phyloP scores from a whole-genome alignment of 805 yeast genomes.

The Saturnispora zaruensis region DNA sequence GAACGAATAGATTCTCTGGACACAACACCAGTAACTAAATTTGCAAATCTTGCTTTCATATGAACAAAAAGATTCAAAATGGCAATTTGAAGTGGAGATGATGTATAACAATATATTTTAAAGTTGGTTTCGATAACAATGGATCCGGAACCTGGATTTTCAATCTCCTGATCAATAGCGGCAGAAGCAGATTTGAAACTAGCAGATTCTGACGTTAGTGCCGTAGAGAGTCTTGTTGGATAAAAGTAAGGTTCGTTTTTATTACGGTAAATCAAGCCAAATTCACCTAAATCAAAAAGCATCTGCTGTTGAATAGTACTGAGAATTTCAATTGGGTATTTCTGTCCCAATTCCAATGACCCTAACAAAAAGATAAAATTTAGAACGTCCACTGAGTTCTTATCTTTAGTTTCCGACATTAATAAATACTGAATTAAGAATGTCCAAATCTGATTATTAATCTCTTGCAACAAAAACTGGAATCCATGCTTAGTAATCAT shows the following conservation, averaged over 20 bases:
- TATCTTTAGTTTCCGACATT: conserved; percentile 71
- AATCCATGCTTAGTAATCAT: conserved; percentile 86
- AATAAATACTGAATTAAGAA: conserved; percentile 77
- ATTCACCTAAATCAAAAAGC: conserved; percentile 85
- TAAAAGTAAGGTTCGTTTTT: conserved; percentile 57
- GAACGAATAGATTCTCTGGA: conserved; percentile 85
- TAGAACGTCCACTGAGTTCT: conserved; percentile 94
- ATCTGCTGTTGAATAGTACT: conserved; percentile 75
- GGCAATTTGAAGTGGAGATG: conserved; percentile 91
- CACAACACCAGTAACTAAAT: conserved; percentile 88
- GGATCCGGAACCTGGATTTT: conserved; percentile 44
- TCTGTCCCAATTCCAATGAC: conserved; percentile 82
- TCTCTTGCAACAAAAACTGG: conserved; percentile 87
- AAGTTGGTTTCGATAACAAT: conserved; percentile 90
- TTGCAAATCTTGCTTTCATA: conserved; percentile 73
- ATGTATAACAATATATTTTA: conserved; percentile 85
- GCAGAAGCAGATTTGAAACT: conserved; percentile 65
- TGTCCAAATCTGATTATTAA: conserved; percentile 93
- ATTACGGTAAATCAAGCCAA: conserved; percentile 67
- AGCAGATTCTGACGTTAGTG: conserved; percentile 76
- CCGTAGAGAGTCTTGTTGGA: conserved; percentile 86
- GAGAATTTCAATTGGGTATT: conserved; percentile 62
- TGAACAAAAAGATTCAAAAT: conserved; percentile 83
- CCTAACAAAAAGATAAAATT: conserved; percentile 92
- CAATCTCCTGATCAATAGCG: conserved; percentile 62